Conservation (phyloP, 192 early-diverging fungal species). For the Coemansia sp. region DNA sequence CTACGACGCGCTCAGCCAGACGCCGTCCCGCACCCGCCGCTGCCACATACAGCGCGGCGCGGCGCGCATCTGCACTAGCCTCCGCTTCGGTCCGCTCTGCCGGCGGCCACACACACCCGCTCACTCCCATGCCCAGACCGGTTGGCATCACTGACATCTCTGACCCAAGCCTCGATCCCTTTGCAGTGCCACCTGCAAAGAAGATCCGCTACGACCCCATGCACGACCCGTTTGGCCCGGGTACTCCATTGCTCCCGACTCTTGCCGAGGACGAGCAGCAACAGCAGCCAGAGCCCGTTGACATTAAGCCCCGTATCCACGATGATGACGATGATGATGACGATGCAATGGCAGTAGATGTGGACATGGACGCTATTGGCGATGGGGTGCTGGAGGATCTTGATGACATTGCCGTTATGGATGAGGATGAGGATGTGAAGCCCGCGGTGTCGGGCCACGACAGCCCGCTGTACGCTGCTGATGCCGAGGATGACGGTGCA, state of each 20-base stretch:
- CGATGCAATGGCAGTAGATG: constrained; percentile 2
- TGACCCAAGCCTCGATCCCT: constrained; percentile 30
- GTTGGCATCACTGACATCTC: constrained; percentile 26
- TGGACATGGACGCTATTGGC: constrained; percentile 15
- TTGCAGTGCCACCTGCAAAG: constrained; percentile 28
- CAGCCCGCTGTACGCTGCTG: constrained; percentile 18
- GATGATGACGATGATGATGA: constrained; percentile 10
- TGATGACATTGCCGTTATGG: constrained; percentile 2
- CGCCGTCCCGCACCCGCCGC: constrained; percentile 11
- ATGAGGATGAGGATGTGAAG: background rate
- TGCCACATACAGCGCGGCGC: constrained; percentile 29
- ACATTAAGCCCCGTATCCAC: background rate
- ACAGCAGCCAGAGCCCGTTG: background rate
- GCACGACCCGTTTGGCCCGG: constrained; percentile 26
- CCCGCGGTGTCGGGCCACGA: background rate
- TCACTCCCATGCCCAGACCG: constrained; percentile 13
- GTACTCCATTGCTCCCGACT: background rate
- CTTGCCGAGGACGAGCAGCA: constrained; percentile 1
- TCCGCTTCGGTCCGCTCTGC: background rate
- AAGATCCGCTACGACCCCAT: constrained; percentile 13
- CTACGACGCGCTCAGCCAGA: constrained; percentile 19
- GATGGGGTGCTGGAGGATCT: constrained; percentile 33
- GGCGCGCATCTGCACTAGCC: constrained; percentile 18
- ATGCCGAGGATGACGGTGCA: constrained; percentile 7
- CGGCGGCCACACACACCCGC: background rate